These are phyloP conservation scores for Candida tammaniensis DNA, from an alignment of 805 yeast genomes.

Conservation along the genomic window DNA sequence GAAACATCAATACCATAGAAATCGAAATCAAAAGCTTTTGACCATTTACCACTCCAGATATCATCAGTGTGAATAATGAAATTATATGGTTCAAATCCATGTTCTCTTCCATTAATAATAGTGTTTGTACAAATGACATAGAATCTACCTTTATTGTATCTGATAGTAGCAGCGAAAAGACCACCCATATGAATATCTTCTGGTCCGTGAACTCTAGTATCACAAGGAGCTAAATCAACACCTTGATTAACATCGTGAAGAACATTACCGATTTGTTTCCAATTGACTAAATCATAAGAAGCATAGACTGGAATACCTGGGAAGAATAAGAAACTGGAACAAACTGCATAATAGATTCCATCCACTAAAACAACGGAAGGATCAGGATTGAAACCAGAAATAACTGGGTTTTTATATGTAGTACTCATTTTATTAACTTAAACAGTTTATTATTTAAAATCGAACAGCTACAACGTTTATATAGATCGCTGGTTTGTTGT, in stretches of 20 bases:
- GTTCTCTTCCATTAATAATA: background rate
- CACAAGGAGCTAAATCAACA: slow-evolving; percentile 4
- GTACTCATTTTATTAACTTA: no score
- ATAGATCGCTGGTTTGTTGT: no score
- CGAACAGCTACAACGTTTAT: no score
- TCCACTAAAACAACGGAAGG: slow-evolving; percentile 6
- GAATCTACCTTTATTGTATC: slow-evolving; percentile 7
- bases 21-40: slow-evolving; percentile 3
- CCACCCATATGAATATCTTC: slow-evolving; percentile 4
- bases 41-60: slow-evolving; percentile 8
- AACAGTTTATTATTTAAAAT: no score
- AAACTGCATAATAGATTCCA: slow-evolving; percentile 8
- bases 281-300: slow-evolving; percentile 8
- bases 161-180: slow-evolving; percentile 7
- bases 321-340: slow-evolving; percentile 6
- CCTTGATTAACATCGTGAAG: slow-evolving; percentile 4
- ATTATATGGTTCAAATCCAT: slow-evolving; percentile 2
- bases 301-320: slow-evolving; percentile 8
- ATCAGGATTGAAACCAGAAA: slow-evolving; percentile 7
- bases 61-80: slow-evolving; percentile 8
- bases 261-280: slow-evolving; percentile 8
- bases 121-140: slow-evolving; percentile 6
- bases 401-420: slow-evolving; percentile 4
- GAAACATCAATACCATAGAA: slow-evolving; percentile 9
- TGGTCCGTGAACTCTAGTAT: background rate